These are phyloP conservation scores for Candida quercuum DNA, from an alignment of 805 yeast species.

Conservation along the genomic window DNA sequence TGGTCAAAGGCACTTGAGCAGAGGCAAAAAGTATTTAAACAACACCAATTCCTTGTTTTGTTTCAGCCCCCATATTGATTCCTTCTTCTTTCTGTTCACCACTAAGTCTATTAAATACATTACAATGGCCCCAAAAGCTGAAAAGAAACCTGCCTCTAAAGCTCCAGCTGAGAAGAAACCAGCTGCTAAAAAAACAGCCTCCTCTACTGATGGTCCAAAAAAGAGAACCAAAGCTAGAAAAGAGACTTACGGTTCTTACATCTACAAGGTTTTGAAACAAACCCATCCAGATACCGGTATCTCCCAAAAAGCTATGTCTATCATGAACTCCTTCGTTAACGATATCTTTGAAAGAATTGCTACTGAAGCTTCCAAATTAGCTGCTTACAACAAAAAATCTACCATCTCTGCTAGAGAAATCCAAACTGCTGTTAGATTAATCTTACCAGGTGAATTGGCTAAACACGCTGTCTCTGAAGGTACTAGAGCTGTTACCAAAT, in stretches of 20 bases:
- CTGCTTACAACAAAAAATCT: conserved; percentile 97
- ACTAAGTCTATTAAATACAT: background rate
- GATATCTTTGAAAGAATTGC: conserved; percentile 98
- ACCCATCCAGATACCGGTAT: conserved; percentile 99
- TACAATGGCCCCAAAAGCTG: conserved; percentile 56
- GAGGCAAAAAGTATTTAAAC: conserved; percentile 5
- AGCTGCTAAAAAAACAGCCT: conserved; percentile 86
- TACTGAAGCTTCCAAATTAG: conserved; percentile 94
- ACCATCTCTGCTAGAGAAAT: conserved; percentile 98
- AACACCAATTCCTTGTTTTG: conserved; percentile 3
- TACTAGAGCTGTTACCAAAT: conserved; percentile 96
- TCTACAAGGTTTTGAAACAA: conserved; percentile 96
- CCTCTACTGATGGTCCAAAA: conserved; percentile 73
- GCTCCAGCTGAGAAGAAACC: conserved; percentile 97
- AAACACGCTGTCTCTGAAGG: conserved; percentile 99
- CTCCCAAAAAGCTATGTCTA: conserved; percentile 97
- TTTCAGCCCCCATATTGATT: background rate
- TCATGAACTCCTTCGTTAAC: conserved; percentile 96
- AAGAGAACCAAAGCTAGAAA: conserved; percentile 94
- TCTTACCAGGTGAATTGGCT: conserved; percentile 97
- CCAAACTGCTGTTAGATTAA: conserved; percentile 97
- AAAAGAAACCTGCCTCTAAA: conserved; percentile 78
- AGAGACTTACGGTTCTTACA: conserved; percentile 96
- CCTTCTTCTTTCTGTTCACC: background rate
- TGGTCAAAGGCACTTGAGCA: background rate